phyloP scores from a whole-genome alignment of 2,329 filamentous ascomycete species.

The Paramyrothecium sp. region DNA sequence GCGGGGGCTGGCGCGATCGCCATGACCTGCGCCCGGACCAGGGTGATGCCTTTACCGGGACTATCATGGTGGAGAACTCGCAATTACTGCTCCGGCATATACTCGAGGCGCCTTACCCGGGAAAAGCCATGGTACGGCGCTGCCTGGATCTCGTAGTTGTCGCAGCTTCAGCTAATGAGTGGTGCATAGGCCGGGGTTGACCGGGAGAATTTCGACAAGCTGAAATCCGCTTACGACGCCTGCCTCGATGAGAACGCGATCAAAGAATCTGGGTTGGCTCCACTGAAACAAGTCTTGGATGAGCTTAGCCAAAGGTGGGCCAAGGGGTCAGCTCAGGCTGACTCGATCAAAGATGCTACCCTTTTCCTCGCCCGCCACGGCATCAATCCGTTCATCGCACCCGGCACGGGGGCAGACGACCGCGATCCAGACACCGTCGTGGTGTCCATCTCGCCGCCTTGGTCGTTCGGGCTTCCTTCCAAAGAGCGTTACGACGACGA shows the following conservation, averaged over 20 bases:
- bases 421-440: slow-evolving; percentile 36
- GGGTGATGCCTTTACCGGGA: slow-evolving; percentile 13
- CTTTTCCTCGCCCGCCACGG: slow-evolving; percentile 44
- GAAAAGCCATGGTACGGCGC: slow-evolving; percentile 49
- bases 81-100: slow-evolving; percentile 17
- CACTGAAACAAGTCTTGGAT: slow-evolving; percentile 55
- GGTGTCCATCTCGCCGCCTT: slow-evolving; percentile 39
- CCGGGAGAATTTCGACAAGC: slow-evolving; percentile 63
- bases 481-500: slow-evolving; percentile 60
- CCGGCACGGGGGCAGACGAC: slow-evolving; percentile 40
- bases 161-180: slow-evolving; percentile 3
- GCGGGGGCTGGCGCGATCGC: slow-evolving; percentile 62
- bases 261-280: slow-evolving; percentile 51
- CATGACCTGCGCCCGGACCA: slow-evolving; percentile 67
- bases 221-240: slow-evolving; percentile 62
- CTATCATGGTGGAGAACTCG: neutral
- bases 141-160: slow-evolving; percentile 8
- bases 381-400: slow-evolving; percentile 34
- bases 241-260: slow-evolving; percentile 64
- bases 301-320: slow-evolving; percentile 31
- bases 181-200: slow-evolving; percentile 42
- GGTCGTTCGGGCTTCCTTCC: slow-evolving; percentile 58
- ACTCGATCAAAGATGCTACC: slow-evolving; percentile 33
- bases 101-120: slow-evolving; percentile 50
- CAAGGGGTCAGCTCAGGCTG: neutral